A percentile compares a stretch with the other conserved stretches of the same genome.
Evolutionary conservation across 129 eudicot genomes (phyloP).

Genomic region (Calendula officinalis): DNA sequence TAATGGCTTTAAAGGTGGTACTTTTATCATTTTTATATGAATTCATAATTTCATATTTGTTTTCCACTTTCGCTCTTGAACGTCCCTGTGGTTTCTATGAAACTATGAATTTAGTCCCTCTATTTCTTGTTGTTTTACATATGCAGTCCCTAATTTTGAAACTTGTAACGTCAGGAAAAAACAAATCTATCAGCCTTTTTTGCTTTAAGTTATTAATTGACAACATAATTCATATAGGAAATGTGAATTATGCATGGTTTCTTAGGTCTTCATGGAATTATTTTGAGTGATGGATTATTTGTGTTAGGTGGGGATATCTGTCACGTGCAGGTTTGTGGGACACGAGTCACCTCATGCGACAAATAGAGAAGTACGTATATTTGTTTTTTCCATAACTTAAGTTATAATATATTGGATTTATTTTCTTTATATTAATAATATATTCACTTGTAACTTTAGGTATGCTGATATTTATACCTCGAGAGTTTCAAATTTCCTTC

Average conservation of each 20-base stretch:
- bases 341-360: slow-evolving; percentile 96
- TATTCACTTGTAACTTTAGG: slow-evolving; percentile 42
- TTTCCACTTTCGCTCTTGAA: too few relatives aligned
- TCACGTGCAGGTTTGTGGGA: slow-evolving; percentile 99
- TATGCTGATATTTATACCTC: slow-evolving; percentile 98
- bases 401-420: too few relatives aligned
- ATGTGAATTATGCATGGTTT: slow-evolving; percentile 7
- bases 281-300: slow-evolving; percentile 16
- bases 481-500: slow-evolving; percentile 92
- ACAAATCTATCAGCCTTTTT: too few relatives aligned
- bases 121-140: too few relatives aligned
- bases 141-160: too few relatives aligned
- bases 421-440: not conserved
- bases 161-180: too few relatives aligned
- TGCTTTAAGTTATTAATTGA: too few relatives aligned
- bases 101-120: too few relatives aligned
- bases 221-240: too few relatives aligned
- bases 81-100: not conserved
- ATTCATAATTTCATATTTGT: slow-evolving; percentile 33
- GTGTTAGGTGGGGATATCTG: slow-evolving; percentile 91
- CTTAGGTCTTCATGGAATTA: not conserved
- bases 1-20: too few relatives aligned
- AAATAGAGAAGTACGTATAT: slow-evolving; percentile 85
- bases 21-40: too few relatives aligned
- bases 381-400: not conserved